Conservation (phyloP, 164 flowering plant species). For the Aristolochia contorta region DNA sequence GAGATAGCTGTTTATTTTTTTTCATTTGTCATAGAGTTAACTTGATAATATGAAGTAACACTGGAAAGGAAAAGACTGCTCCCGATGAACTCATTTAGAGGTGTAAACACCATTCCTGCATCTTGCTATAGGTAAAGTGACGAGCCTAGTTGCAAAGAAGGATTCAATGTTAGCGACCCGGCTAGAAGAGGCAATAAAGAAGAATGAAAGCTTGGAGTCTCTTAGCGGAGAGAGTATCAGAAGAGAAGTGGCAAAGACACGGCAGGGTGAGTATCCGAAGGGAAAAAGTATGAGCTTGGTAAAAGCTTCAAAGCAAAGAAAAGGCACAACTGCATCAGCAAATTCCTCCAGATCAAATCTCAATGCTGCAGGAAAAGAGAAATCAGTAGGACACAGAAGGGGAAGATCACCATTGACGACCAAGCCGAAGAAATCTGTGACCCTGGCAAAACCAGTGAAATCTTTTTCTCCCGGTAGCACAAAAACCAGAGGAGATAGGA, state of each 20-base stretch:
- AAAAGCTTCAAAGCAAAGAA: constrained; percentile 21
- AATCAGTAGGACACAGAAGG: constrained; percentile 12
- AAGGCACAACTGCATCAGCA: constrained; percentile 8
- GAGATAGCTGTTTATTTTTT: not conserved
- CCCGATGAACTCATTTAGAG: not conserved
- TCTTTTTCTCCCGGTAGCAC: constrained; percentile 13
- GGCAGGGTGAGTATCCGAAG: constrained; percentile 24
- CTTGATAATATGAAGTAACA: no score
- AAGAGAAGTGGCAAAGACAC: constrained; percentile 43
- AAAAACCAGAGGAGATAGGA: constrained; percentile 15
- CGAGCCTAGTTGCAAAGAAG: constrained; percentile 78
- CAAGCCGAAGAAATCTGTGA: constrained; percentile 20
- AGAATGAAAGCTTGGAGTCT: constrained; percentile 91
- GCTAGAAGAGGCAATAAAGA: constrained; percentile 80
- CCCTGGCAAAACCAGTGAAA: constrained; percentile 21
- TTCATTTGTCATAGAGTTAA: not conserved
- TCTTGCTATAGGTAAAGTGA: constrained; percentile 62
- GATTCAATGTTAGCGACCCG: constrained; percentile 49
- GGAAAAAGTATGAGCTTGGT: constrained; percentile 21
- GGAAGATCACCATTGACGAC: constrained; percentile 17
- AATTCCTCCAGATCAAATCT: constrained; percentile 18
- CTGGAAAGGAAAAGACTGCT: no score
- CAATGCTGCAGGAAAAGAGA: constrained; percentile 13
- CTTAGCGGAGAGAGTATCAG: constrained; percentile 44
- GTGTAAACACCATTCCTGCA: not conserved